phyloP scores from a whole-genome alignment of 1,284 basidiomycete genomes.

The Xerocomus nothofagi region DNA sequence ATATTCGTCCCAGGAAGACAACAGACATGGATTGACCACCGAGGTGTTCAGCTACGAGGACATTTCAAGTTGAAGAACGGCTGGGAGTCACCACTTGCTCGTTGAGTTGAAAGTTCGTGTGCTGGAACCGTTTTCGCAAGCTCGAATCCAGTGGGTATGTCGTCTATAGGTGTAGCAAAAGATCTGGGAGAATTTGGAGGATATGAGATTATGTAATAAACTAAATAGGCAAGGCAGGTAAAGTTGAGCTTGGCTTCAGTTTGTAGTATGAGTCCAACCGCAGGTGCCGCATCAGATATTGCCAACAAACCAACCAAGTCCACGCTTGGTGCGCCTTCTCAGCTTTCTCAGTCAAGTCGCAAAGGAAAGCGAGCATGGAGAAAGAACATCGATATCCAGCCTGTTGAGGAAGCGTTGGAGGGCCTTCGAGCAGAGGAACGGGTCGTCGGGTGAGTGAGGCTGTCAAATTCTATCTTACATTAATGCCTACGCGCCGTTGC shows the following conservation, averaged over 20 bases:
- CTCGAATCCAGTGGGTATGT: too few species aligned
- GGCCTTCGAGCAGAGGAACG: slow-evolving; percentile 75
- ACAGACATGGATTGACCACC: neutral
- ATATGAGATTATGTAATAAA: slow-evolving; percentile 17
- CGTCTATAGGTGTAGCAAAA: too few species aligned
- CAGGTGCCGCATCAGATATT: neutral
- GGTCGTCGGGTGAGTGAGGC: slow-evolving; percentile 61
- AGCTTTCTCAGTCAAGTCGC: slow-evolving; percentile 61
- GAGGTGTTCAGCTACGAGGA: neutral
- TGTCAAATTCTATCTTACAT: neutral
- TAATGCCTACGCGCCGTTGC: neutral
- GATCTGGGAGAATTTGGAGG: too few species aligned
- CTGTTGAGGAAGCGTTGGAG: slow-evolving; percentile 76
- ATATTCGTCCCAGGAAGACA: neutral
- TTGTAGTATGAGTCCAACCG: slow-evolving; percentile 8
- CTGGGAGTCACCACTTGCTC: neutral
- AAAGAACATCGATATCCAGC: slow-evolving; percentile 84
- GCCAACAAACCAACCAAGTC: slow-evolving; percentile 14
- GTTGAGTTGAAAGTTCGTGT: neutral
- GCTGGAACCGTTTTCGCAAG: neutral
- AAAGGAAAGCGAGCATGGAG: slow-evolving; percentile 93
- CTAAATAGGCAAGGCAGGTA: neutral
- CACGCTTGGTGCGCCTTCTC: slow-evolving; percentile 30
- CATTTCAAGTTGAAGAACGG: too few species aligned
- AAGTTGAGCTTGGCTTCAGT: neutral